Conservation (phyloP, 257 asterid genomes). For the Echium plantagineum region DNA sequence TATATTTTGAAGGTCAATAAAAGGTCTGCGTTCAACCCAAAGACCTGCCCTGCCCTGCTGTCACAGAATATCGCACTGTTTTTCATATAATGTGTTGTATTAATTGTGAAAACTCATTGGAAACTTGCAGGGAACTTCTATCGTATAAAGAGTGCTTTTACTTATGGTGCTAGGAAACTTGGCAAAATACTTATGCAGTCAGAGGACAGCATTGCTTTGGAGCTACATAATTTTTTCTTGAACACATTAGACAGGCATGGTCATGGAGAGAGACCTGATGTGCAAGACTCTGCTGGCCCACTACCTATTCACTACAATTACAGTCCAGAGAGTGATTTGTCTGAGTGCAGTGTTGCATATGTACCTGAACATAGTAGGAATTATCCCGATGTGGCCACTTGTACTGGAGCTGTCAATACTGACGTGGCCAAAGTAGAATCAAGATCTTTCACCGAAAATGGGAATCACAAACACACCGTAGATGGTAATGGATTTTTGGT, state of each 20-base stretch:
- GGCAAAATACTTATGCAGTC: conserved; percentile 44
- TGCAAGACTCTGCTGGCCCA: conserved; percentile 26
- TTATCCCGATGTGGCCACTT: conserved; percentile 10
- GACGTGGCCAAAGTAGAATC: conserved; percentile 1
- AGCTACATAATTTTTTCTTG: conserved; percentile 55
- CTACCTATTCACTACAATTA: conserved; percentile 12
- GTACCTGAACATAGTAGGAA: conserved; percentile 4
- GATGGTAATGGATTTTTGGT: conserved; percentile 12
- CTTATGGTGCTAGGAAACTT: conserved; percentile 72
- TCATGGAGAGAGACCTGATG: conserved; percentile 46
- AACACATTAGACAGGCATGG: conserved; percentile 67
- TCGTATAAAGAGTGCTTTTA: conserved; percentile 80
- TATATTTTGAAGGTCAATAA: too few species aligned
- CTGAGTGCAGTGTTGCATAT: conserved; percentile 9
- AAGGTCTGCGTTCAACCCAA: too few species aligned
- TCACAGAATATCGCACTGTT: background rate
- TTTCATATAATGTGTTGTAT: background rate
- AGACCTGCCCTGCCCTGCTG: background rate
- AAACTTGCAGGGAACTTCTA: conserved; percentile 50
- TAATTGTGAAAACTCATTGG: background rate
- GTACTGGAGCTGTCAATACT: conserved; percentile 4
- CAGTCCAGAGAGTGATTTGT: conserved; percentile 14
- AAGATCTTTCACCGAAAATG: background rate
- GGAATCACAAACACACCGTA: conserved; percentile 7
- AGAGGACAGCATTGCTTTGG: conserved; percentile 32